Conservation (phyloP, 1,284 basidiomycete genomes). For the Xerocomus nothofagi region DNA sequence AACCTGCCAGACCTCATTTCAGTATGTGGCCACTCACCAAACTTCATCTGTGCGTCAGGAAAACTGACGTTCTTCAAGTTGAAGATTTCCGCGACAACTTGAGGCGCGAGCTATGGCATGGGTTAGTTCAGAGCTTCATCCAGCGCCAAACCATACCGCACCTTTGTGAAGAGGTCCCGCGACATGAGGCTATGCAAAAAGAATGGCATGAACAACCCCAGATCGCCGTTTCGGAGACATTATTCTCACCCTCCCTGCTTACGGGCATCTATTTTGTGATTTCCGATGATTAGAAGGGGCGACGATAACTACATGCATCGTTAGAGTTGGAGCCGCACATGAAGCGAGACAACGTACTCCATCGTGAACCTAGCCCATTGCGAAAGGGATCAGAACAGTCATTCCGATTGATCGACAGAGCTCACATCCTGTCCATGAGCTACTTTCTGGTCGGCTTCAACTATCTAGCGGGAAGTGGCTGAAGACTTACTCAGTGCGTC, state of each 20-base stretch:
- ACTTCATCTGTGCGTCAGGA: conserved; percentile 5
- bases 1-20: neutral
- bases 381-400: neutral
- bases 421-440: conserved; percentile 15
- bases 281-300: conserved; percentile 7
- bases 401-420: neutral
- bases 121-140: neutral
- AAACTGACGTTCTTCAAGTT: conserved; percentile 18
- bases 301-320: conserved; percentile 10
- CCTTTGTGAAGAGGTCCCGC: conserved; percentile 27
- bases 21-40: conserved; percentile 17
- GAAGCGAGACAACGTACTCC: conserved; percentile 13
- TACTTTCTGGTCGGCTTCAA: neutral
- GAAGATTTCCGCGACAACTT: conserved; percentile 22
- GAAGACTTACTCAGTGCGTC: conserved; percentile 50
- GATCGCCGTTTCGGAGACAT: neutral
- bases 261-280: conserved; percentile 11
- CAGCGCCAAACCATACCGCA: neutral
- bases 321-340: neutral
- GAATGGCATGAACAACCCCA: neutral
- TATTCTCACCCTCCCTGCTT: conserved; percentile 25
- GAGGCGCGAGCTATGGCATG: conserved; percentile 26
- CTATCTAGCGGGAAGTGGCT: neutral
- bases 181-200: conserved; percentile 27
- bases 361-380: neutral